Base-by-base conservation (phyloP, 148 eudicot genomes). In the Rhododendron kiyosumense region DNA sequence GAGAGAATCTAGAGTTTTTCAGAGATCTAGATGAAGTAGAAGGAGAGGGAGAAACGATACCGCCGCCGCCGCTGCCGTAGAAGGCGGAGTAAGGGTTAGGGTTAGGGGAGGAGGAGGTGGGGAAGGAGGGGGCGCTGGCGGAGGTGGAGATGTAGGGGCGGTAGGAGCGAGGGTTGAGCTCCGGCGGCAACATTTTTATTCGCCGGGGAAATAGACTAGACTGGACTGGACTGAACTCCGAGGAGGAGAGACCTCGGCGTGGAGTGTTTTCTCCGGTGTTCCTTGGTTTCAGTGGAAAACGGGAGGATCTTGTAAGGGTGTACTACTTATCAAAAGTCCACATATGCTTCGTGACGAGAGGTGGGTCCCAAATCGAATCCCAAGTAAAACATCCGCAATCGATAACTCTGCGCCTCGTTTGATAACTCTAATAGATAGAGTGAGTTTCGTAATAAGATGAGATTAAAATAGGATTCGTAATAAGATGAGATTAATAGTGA, bases 101-200 rank as follows among this genome's bases (percentile, higher is more conserved):
- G 28, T 89, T 88, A 57, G 91, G 91, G 81, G 90, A 89, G 85
- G 71, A 85, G 83, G 91, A 78, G 78, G 91, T 88, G 84, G 92
- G 81, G 85, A 91, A 89, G 30, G 92, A 90, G 20, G 97, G 92
- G 49, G 92, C 86, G 86, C 90, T 87, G 51, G 88, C 14, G 82
- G 98, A 91, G 59, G 96, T 51, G 30, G 95, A 86, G 87, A 95
- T 89, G 90, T 92, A 89, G 2, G 95, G 94, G 45, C 98, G 96
- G 89, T 85, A 91, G 46, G 93, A 88, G 82, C 92, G 87, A 20
- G 95, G 87, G 49, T 93, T 89, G 52, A 94, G 91, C 92, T 94
- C 98, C 94, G 94, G 93, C 84, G 96, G 90, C 49, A 94, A 87
- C 96, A 95, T 94, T 76, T 79, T 81, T 54, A 5, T 54, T 43